Evolutionary conservation across 495 filamentous ascomycete genomes (phyloP).

Genomic region (Penicillium salamii): DNA sequence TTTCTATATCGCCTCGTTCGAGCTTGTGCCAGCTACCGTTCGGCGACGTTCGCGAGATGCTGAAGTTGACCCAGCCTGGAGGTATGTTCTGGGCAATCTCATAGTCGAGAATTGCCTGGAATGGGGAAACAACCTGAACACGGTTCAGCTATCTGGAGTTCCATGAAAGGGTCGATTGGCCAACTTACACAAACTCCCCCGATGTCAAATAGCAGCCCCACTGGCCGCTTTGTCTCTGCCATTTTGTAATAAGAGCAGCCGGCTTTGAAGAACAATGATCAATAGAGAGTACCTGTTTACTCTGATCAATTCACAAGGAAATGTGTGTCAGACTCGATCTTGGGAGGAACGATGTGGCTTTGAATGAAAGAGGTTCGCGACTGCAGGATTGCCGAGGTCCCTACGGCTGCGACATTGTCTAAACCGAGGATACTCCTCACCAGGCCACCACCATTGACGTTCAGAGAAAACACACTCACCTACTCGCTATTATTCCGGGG

Average conservation of each 20-base stretch:
- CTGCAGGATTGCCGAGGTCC: constrained; percentile 22
- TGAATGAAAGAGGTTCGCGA: constrained; percentile 3
- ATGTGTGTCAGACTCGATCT: background rate
- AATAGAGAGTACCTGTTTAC: too few relatives aligned
- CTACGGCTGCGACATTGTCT: constrained; percentile 1
- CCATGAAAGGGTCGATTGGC: background rate
- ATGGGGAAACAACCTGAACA: constrained; percentile 77
- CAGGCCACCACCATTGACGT: background rate
- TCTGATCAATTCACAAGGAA: too few relatives aligned
- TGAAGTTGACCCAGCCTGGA: constrained; percentile 84
- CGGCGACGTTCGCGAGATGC: constrained; percentile 75
- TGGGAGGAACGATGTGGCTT: constrained; percentile 8
- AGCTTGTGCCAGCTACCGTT: constrained; percentile 83
- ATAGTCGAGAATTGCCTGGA: constrained; percentile 89
- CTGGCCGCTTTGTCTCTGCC: constrained; percentile 50
- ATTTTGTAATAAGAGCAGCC: constrained; percentile 28
- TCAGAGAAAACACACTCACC: background rate
- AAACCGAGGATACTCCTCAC: constrained; percentile 12
- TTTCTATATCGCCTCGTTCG: constrained; percentile 69
- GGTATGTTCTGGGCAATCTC: constrained; percentile 74
- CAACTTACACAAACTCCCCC: constrained; percentile 88
- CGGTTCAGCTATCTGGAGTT: background rate
- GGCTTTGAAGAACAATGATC: too few relatives aligned
- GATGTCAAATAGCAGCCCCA: constrained; percentile 91
- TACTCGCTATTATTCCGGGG: too few relatives aligned